Percentiles rank a stretch among this genome's conserved stretches.
Evolutionary conservation across 1,284 basidiomycete genomes (phyloP).

Genomic region (Thelephora terrestris): DNA sequence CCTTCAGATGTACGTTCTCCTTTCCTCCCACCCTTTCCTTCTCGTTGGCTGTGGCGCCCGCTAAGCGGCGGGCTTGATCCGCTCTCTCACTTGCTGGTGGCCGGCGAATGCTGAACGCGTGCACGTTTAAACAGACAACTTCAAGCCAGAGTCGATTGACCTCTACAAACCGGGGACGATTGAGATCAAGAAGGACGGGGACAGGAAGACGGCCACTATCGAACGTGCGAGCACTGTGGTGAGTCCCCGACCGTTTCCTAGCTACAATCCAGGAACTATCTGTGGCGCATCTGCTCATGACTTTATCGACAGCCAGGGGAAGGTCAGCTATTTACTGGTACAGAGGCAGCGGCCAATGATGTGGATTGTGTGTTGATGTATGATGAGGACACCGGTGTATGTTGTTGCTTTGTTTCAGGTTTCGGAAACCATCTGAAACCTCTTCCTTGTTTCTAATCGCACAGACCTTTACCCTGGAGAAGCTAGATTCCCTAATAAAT

Average conservation of each 20-base stretch:
- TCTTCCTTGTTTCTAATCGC: background rate
- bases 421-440: conserved; percentile 1
- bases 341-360: conserved; percentile 48
- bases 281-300: conserved; percentile 1
- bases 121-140: conserved; percentile 42
- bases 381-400: conserved; percentile 58
- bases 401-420: conserved; percentile 12
- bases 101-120: conserved; percentile 1
- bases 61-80: too few species aligned
- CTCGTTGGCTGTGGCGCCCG: background rate
- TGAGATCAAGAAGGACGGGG: conserved; percentile 41
- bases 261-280: background rate
- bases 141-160: conserved; percentile 63
- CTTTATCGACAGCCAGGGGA: conserved; percentile 29
- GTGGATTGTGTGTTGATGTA: conserved; percentile 68
- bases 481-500: conserved; percentile 53
- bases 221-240: conserved; percentile 59
- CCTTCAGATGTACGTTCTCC: conserved; percentile 51
- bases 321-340: conserved; percentile 44
- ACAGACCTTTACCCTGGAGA: conserved; percentile 64
- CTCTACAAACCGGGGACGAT: conserved; percentile 50
- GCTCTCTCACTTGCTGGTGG: background rate
- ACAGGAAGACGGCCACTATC: conserved; percentile 39
- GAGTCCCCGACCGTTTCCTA: conserved; percentile 7
- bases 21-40: background rate